Base-by-base conservation (phyloP, 495 filamentous ascomycete genomes). In the Clavariopsis aquatica region DNA sequence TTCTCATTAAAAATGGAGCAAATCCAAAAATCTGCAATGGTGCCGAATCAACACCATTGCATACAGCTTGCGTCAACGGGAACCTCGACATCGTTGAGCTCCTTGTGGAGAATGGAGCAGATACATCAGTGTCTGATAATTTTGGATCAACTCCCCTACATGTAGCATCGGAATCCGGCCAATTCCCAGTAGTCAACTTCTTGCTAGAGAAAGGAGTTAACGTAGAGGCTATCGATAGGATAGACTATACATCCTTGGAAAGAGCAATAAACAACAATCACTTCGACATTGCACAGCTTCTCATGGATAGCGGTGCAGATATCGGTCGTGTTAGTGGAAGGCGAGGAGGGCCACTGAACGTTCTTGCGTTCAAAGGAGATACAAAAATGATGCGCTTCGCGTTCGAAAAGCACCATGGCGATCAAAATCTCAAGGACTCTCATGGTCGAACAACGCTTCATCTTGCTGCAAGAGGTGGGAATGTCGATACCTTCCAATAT, bases 401-500 rank as follows among this genome's bases (percentile, higher is more conserved):
- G 19, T 51, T 23, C 19, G 47, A 51, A 9, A 23, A 23, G 26
- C 5, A 51, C 47, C 5, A 20, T 3, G 19, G 19, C 4, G 26
- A 51, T 23, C 6, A 22, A 51, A n/a, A 22, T 1, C 3, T n/a
- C 26, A n/a, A 2, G 26, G 47, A 51, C 20, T 6, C 3, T 22
- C 6, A 51, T n/a, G 47, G 47, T 17, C 47, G 47, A 20, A 9
- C 47, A 5, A n/a, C 19, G 5, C 47, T 51, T 51, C 47, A 51
- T 1, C 47, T 23, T 51, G 47, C 47, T 23, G 47, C 47, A 51
- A 9, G 47, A 51, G 47, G 47, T 23, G 47, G 47, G 2, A 7
- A 51, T 3, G 3, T 51, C n/a, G 47, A 51, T n/a, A 17, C 47
- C 4, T 51, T 51, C 8, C 47, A 51, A 51, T 51, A 51, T 51